Conservation (phyloP, 2,329 filamentous ascomycete species). For the Delphinella strobiligena region DNA sequence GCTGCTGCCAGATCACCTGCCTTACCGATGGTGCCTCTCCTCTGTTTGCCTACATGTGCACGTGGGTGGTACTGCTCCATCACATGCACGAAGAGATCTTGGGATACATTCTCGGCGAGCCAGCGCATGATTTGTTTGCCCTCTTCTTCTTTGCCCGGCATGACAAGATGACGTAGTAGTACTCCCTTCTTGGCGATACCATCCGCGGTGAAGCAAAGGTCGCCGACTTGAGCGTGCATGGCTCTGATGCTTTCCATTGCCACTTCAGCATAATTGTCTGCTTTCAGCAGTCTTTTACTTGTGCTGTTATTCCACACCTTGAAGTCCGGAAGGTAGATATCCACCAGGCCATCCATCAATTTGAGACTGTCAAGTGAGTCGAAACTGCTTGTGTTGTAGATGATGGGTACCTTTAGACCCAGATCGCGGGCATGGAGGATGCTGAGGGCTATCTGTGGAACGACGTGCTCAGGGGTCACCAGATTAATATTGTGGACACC, state of each 20-base stretch:
- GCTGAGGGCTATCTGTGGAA: constrained; percentile 67
- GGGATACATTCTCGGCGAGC: constrained; percentile 59
- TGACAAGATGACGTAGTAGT: constrained; percentile 67
- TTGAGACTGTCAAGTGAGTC: constrained; percentile 61
- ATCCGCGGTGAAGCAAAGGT: constrained; percentile 70
- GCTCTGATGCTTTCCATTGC: constrained; percentile 66
- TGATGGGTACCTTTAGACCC: constrained; percentile 59
- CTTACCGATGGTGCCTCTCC: constrained; percentile 19
- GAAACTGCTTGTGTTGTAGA: constrained; percentile 78
- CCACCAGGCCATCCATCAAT: constrained; percentile 65
- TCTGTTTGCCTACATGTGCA: constrained; percentile 67
- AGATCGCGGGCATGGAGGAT: constrained; percentile 61
- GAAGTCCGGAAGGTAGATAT: constrained; percentile 83
- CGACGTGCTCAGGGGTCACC: constrained; percentile 76
- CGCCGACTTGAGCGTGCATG: constrained; percentile 73
- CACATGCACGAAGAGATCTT: constrained; percentile 68
- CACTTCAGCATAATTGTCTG: constrained; percentile 59
- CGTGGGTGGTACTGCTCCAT: constrained; percentile 83
- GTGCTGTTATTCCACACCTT: constrained; percentile 63
- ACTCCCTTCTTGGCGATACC: constrained; percentile 70
- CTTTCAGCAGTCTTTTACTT: constrained; percentile 62
- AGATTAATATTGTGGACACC: constrained; percentile 83
- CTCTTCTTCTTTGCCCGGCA: constrained; percentile 69
- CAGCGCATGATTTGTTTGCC: constrained; percentile 63
- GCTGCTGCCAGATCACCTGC: constrained; percentile 14